Evolutionary conservation across 139 green algal genomes (phyloP), one percentile per base, ranked within the genome.

Genomic region (Limnomonas spitsbergensis): DNA sequence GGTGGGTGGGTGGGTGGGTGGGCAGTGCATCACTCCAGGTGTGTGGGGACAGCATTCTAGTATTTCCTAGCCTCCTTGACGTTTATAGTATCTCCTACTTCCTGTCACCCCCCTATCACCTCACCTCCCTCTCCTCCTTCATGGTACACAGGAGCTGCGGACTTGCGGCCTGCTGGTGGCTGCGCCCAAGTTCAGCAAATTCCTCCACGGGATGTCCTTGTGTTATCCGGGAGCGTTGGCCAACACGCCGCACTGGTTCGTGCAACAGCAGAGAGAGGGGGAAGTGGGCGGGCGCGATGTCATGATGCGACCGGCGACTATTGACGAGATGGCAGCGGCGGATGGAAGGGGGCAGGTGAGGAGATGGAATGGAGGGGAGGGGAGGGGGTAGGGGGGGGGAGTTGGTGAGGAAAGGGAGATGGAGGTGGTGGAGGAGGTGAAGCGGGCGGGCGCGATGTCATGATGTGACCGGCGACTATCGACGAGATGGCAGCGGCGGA

Each of bases 101-200:
- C 14, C 47, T 61, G 20, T 14, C 20, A 61, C 47, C 47, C 20
- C 47, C 47, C 47, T 61, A 61, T 20, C 38, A 27, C 29, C 76
- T 37, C 4, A 36, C 66, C 0, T 2, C 32, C 34, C 20, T 2
- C 6, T 35, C 40, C 27, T 0, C 35, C 36, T 32, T 70, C 37
- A 4, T 14, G 2, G 2, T 76, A 26, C 7, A n/a, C 81, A 91
- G 83, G 83, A 83, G 7, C 75, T 87, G 34, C 68, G 77, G 26
- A 2, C 52, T 0, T 81, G 42, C n/a, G 90, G 91, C 1, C 39
- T 94, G 38, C 71, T 97, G 31, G 74, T 95, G n/a, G 79, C 90
- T 38, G 84, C 88, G 4, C 91, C 92, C 39, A 92, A 91, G 80
- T 97, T 96, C 80, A 91, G 82, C 61, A 97, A 97, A 83, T 94